Conservation (phyloP, 2,329 filamentous ascomycete genomes). For the Penicillium sp. region DNA sequence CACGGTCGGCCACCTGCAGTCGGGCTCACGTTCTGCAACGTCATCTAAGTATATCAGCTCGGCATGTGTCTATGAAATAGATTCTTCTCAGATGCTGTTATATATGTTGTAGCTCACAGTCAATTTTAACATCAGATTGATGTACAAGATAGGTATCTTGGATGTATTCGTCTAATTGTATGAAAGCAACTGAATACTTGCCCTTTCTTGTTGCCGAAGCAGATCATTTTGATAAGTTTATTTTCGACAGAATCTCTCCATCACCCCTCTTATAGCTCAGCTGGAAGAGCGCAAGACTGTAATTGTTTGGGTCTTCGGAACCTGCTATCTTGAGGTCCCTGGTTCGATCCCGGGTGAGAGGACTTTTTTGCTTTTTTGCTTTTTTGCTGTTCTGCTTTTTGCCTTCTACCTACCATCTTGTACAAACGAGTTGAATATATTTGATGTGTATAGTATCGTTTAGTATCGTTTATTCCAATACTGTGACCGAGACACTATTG, state of each 20-base stretch:
- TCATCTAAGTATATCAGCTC: not conserved
- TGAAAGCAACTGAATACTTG: not conserved
- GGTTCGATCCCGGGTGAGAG: slow-evolving; percentile 8
- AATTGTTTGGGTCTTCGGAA: not conserved
- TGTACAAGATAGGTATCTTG: too few relatives aligned
- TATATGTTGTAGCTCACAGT: not conserved
- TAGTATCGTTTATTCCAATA: too few relatives aligned
- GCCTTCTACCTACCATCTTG: too few relatives aligned
- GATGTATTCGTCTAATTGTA: too few relatives aligned
- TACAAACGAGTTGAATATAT: too few relatives aligned
- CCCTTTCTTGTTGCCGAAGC: too few relatives aligned
- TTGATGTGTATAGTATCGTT: too few relatives aligned
- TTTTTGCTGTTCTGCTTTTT: too few relatives aligned
- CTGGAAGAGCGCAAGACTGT: slow-evolving; percentile 10
- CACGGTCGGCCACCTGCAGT: not conserved
- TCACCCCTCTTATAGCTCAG: slow-evolving; percentile 9
- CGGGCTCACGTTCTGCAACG: not conserved
- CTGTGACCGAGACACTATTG: too few relatives aligned
- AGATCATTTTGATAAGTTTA: too few relatives aligned
- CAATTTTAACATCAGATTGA: too few relatives aligned
- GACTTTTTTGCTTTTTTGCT: not conserved
- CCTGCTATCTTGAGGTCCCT: slow-evolving; percentile 2
- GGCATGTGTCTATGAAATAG: not conserved
- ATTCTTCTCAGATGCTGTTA: not conserved
- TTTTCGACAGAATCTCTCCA: too few relatives aligned